Conservation (phyloP, 164 flowering plant genomes). For the Cinnamomum micranthum region DNA sequence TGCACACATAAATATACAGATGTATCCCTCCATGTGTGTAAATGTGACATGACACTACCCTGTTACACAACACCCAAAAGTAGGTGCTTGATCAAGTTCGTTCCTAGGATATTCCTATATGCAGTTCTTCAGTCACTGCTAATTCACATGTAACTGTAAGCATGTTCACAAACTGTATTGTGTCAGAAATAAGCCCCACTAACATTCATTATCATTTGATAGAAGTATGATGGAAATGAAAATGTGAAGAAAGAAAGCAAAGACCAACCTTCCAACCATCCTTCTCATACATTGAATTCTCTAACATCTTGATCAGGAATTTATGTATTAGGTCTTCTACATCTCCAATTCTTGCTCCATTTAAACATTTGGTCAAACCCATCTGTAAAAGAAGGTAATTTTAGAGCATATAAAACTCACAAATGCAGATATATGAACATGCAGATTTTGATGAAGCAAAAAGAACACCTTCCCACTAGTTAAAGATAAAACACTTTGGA, state of each 20-base stretch:
- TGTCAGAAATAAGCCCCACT: neutral
- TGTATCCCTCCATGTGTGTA: too few species aligned
- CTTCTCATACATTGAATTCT: constrained; percentile 96
- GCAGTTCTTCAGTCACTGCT: too few species aligned
- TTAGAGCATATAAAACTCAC: neutral
- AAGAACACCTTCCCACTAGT: neutral
- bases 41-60: too few species aligned
- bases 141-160: too few species aligned
- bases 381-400: constrained; percentile 38
- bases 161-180: too few species aligned
- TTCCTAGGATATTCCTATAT: too few species aligned
- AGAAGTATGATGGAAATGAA: neutral
- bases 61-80: too few species aligned
- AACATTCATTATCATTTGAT: neutral
- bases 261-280: constrained; percentile 95
- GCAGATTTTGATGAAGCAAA: neutral
- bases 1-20: too few species aligned
- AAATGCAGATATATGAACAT: neutral
- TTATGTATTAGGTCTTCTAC: constrained; percentile 89
- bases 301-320: constrained; percentile 84
- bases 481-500: too few species aligned
- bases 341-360: constrained; percentile 54
- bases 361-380: constrained; percentile 41
- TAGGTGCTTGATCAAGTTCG: too few species aligned
- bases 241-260: neutral